These are phyloP conservation scores for Astrothelium subdiscretum DNA, from an alignment of 495 filamentous ascomycete genomes.

Conservation along the genomic window DNA sequence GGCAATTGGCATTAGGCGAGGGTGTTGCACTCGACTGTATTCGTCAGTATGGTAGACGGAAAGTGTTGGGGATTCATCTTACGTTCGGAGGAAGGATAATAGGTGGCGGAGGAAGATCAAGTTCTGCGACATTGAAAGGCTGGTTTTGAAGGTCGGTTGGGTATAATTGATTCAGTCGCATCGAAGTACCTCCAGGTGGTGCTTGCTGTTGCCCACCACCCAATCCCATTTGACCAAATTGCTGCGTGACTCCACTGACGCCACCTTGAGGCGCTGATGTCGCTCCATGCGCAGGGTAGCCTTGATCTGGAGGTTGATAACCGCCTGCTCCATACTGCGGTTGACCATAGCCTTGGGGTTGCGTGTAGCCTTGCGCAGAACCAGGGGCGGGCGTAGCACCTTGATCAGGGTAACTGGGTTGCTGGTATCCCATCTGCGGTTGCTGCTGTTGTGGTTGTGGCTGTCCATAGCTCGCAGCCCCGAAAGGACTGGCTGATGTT, in stretches of 20 bases:
- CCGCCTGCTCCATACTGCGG: constrained; percentile 40
- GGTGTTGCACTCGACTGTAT: constrained; percentile 78
- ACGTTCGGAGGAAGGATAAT: constrained; percentile 89
- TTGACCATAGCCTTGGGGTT: constrained; percentile 18
- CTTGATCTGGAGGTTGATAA: constrained; percentile 55
- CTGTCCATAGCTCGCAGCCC: constrained; percentile 13
- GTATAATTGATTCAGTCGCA: constrained; percentile 75
- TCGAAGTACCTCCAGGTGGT: constrained; percentile 38
- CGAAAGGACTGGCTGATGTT: constrained; percentile 6
- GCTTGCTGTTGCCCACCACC: constrained; percentile 39
- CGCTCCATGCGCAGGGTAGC: constrained; percentile 46
- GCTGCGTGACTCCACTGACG: constrained; percentile 66
- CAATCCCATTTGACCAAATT: constrained; percentile 72
- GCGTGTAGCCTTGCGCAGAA: background rate
- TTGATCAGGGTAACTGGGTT: constrained; percentile 18
- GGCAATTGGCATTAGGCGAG: constrained; percentile 84
- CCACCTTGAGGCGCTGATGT: constrained; percentile 35
- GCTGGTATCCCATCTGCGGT: constrained; percentile 19
- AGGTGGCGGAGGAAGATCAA: constrained; percentile 84
- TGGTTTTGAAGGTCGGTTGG: constrained; percentile 83
- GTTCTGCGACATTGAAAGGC: constrained; percentile 85
- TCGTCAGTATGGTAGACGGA: constrained; percentile 19
- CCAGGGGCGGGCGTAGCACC: constrained; percentile 5
- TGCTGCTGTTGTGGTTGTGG: constrained; percentile 19
- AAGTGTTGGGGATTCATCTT: constrained; percentile 28